Conservation (phyloP, 129 eudicot genomes). For the Deinandra increscens region DNA sequence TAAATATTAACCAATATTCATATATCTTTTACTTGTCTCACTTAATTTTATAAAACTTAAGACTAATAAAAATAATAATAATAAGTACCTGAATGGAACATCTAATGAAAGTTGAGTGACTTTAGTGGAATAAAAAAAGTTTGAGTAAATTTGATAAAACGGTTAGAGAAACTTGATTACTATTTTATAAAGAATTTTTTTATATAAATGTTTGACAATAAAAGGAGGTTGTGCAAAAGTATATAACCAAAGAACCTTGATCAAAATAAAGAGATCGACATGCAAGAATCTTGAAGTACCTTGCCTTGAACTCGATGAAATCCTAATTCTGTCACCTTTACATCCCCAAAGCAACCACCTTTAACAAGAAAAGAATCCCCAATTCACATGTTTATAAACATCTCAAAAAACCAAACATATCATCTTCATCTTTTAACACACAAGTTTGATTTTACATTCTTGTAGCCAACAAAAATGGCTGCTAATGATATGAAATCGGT, state of each 20-base stretch:
- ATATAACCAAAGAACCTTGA: constrained; percentile 27
- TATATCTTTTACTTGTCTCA: no score
- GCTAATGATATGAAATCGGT: constrained; percentile 47
- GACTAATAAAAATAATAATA: no score
- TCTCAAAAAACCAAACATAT: constrained; percentile 6
- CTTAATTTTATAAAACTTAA: no score
- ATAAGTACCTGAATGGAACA: no score
- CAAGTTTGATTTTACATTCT: background rate
- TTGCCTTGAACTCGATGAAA: constrained; percentile 36
- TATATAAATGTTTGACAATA: no score
- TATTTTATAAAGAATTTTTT: no score
- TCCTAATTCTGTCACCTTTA: constrained; percentile 18
- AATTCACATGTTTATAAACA: constrained; percentile 20
- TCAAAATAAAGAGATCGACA: constrained; percentile 2
- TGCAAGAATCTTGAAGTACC: constrained; percentile 33
- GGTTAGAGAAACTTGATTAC: no score
- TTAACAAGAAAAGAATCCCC: constrained; percentile 37
- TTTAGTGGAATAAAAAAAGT: no score
- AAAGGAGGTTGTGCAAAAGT: constrained; percentile 29
- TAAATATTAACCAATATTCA: no score
- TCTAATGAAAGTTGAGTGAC: no score
- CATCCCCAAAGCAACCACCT: constrained; percentile 21
- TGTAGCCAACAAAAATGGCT: constrained; percentile 52
- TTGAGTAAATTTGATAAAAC: no score
- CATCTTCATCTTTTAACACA: constrained; percentile 3